Conservation (phyloP, 2,329 filamentous ascomycete species). For the Penicillium sp. region DNA sequence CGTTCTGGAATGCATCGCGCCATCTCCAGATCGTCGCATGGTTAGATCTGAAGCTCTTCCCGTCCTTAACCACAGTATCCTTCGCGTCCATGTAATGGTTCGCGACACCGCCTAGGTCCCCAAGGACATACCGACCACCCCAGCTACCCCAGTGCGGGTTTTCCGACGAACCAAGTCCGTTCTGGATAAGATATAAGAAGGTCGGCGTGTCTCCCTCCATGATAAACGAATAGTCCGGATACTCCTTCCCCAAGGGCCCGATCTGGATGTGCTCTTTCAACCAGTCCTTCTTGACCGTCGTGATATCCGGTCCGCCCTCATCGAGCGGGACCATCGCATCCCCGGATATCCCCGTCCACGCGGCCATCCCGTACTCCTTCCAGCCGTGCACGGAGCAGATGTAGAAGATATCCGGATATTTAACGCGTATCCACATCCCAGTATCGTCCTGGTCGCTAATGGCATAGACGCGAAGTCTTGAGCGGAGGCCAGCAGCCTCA, state of each 20-base stretch:
- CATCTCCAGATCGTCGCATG: conserved; percentile 59
- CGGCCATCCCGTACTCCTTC: conserved; percentile 58
- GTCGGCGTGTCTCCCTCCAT: conserved; percentile 55
- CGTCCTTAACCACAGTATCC: conserved; percentile 42
- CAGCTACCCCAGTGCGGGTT: conserved; percentile 48
- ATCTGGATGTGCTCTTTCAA: conserved; percentile 59
- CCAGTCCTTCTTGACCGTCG: conserved; percentile 57
- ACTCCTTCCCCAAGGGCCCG: conserved; percentile 51
- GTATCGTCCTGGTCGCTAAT: conserved; percentile 65
- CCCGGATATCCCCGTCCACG: conserved; percentile 62
- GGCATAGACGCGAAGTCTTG: conserved; percentile 56
- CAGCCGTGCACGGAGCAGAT: conserved; percentile 61
- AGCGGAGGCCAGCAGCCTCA: conserved; percentile 34
- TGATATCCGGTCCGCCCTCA: conserved; percentile 54
- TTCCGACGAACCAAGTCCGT: conserved; percentile 45
- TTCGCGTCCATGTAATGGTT: conserved; percentile 37
- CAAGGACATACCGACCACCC: conserved; percentile 44
- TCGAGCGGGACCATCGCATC: conserved; percentile 53
- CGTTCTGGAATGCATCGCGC: conserved; percentile 56
- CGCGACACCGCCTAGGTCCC: conserved; percentile 13
- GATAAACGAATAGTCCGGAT: conserved; percentile 56
- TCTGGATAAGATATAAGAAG: conserved; percentile 47
- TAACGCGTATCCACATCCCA: conserved; percentile 59
- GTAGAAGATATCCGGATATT: conserved; percentile 62
- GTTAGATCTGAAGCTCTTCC: conserved; percentile 40